Evolutionary conservation across 2,329 filamentous ascomycete species (phyloP).

Genomic region (Trichoderma afroharzianum): DNA sequence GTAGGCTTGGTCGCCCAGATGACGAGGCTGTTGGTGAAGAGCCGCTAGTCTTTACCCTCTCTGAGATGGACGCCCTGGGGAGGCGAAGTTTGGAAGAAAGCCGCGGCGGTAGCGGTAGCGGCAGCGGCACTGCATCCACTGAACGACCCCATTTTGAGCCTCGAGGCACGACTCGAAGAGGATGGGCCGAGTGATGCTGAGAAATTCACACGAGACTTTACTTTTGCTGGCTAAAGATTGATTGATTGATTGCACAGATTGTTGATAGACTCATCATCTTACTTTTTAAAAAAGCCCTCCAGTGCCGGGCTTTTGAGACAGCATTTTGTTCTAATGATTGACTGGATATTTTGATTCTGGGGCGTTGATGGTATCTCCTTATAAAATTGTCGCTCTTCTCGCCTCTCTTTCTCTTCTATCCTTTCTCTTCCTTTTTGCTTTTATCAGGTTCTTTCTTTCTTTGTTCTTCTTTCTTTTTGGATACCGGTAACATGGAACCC

Average conservation of each 20-base stretch:
- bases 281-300: background rate
- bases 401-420: background rate
- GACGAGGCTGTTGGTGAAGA: conserved; percentile 60
- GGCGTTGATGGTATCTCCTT: conserved; percentile 13
- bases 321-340: conserved; percentile 2
- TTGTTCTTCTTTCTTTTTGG: background rate
- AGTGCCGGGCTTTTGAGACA: background rate
- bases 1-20: conserved; percentile 39
- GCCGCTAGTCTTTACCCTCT: conserved; percentile 69
- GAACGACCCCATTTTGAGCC: conserved; percentile 40
- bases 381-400: background rate
- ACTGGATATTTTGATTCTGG: conserved; percentile 3
- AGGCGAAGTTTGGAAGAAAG: conserved; percentile 58
- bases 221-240: background rate
- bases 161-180: conserved; percentile 34
- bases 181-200: conserved; percentile 29
- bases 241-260: conserved; percentile 8
- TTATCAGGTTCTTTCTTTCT: background rate
- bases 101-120: conserved; percentile 36
- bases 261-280: conserved; percentile 5
- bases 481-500: conserved; percentile 7
- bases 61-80: conserved; percentile 60
- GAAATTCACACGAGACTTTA: background rate
- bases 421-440: background rate
- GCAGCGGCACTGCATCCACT: conserved; percentile 38